phyloP scores from a whole-genome alignment of 2,329 filamentous ascomycete species.

The Cercospora sesami region DNA sequence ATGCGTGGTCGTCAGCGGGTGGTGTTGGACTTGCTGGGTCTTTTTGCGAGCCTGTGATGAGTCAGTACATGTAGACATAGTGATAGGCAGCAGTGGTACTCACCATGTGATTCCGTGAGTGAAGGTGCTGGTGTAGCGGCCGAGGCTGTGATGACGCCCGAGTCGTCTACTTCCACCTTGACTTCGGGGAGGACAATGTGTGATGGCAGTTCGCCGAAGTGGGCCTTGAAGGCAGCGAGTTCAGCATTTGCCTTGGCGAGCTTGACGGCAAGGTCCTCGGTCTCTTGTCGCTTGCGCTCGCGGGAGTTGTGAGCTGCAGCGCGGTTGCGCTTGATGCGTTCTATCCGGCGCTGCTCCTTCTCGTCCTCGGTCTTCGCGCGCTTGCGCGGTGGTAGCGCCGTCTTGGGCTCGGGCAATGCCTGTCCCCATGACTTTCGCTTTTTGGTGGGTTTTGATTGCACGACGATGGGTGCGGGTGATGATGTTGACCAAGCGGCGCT shows the following conservation, averaged over 20 bases:
- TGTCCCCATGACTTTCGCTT: constrained; percentile 93
- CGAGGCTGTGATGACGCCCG: constrained; percentile 14
- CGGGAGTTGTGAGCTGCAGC: constrained; percentile 94
- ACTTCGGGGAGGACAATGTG: constrained; percentile 38
- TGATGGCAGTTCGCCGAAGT: constrained; percentile 38
- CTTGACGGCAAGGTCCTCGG: constrained; percentile 72
- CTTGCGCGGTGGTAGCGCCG: constrained; percentile 91
- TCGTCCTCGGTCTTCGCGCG: constrained; percentile 98
- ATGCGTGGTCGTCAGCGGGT: constrained; percentile 31
- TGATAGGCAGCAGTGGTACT: background rate
- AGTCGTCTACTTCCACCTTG: constrained; percentile 31
- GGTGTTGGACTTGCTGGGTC: constrained; percentile 32
- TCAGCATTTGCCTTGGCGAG: constrained; percentile 37
- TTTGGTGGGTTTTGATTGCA: constrained; percentile 39
- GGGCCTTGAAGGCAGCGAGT: constrained; percentile 35
- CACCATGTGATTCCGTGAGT: constrained; percentile 32
- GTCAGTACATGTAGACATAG: background rate
- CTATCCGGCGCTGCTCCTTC: constrained; percentile 96
- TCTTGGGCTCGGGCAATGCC: constrained; percentile 93
- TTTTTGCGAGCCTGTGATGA: constrained; percentile 24
- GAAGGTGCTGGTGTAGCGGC: constrained; percentile 35
- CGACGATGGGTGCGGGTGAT: constrained; percentile 34
- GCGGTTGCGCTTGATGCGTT: constrained; percentile 94
- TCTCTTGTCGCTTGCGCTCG: constrained; percentile 86
- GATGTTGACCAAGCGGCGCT: constrained; percentile 11